phyloP scores from a whole-genome alignment of 495 filamentous ascomycete species.

The Delitschia confertaspora region DNA sequence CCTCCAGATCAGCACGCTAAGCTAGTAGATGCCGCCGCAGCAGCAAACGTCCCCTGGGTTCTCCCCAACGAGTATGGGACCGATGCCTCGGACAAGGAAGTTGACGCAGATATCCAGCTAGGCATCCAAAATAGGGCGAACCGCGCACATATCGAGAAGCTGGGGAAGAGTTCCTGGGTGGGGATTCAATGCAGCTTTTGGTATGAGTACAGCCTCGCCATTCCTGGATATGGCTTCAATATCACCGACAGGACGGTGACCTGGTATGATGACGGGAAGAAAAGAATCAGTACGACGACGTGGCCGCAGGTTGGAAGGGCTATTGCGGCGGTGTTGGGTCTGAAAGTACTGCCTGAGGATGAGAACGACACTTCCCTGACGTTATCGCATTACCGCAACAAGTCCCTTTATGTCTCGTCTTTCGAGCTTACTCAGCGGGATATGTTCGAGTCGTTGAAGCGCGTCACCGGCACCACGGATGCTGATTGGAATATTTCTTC shows the following conservation, averaged over 20 bases:
- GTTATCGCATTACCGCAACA: constrained; percentile 33
- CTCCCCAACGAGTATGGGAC: constrained; percentile 51
- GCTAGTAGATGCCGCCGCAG: constrained; percentile 51
- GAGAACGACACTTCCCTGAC: constrained; percentile 32
- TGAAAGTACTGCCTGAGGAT: constrained; percentile 40
- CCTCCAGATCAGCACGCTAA: constrained; percentile 38
- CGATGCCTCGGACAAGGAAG: constrained; percentile 35
- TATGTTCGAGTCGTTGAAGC: constrained; percentile 41
- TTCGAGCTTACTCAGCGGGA: constrained; percentile 42
- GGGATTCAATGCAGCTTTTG: constrained; percentile 40
- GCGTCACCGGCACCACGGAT: constrained; percentile 45
- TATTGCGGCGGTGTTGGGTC: constrained; percentile 35
- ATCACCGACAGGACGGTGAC: constrained; percentile 11
- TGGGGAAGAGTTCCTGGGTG: constrained; percentile 45
- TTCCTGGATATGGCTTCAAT: constrained; percentile 23
- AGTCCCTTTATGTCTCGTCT: constrained; percentile 35
- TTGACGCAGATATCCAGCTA: constrained; percentile 35
- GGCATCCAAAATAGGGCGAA: constrained; percentile 10
- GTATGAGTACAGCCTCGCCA: constrained; percentile 36
- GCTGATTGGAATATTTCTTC: constrained; percentile 49
- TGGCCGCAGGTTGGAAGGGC: constrained; percentile 38
- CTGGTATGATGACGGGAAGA: constrained; percentile 24
- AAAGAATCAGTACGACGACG: constrained; percentile 33
- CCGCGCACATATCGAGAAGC: constrained; percentile 34
- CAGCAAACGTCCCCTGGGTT: constrained; percentile 52